A percentile compares a stretch with the other conserved stretches of the same genome.
phyloP scores from a whole-genome alignment of 352 stramenopile genomes.

The Globisporangium cylindrosporum region DNA sequence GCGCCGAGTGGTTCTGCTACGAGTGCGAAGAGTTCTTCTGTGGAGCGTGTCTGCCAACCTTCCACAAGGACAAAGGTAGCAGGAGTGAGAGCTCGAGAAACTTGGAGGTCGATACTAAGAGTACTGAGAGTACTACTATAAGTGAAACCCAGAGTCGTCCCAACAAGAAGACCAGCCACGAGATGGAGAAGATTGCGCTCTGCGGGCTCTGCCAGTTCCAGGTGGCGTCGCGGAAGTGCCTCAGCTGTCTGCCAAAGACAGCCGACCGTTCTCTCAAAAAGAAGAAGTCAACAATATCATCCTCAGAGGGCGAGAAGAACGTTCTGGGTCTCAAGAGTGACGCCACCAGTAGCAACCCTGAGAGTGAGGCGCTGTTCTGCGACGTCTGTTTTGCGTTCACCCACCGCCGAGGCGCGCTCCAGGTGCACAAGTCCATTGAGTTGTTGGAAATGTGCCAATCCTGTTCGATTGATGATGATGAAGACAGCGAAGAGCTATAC shows the following conservation, averaged over 20 bases:
- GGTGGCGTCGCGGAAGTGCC: conserved; percentile 48
- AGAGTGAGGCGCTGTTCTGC: conserved; percentile 45
- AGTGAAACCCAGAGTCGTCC: neutral
- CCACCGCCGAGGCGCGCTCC: conserved; percentile 43
- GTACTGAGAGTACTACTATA: neutral
- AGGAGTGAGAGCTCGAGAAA: neutral
- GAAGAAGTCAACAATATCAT: conserved; percentile 1
- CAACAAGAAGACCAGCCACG: conserved; percentile 19
- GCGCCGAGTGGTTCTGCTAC: conserved; percentile 60
- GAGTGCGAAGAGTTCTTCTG: conserved; percentile 65
- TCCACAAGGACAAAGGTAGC: conserved; percentile 33
- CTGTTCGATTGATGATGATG: conserved; percentile 19
- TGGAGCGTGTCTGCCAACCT: conserved; percentile 30
- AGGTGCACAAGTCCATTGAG: conserved; percentile 33
- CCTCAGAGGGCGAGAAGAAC: neutral
- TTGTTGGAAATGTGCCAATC: conserved; percentile 47
- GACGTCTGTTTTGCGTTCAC: conserved; percentile 64
- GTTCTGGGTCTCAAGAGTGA: neutral
- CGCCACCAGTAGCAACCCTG: neutral
- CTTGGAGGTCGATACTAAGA: neutral
- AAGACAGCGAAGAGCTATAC: neutral
- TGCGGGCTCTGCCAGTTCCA: conserved; percentile 70
- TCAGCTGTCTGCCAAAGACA: conserved; percentile 27
- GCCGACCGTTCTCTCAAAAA: neutral
- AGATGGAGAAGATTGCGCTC: conserved; percentile 36